Base-by-base conservation (phyloP, 2,329 filamentous ascomycete genomes). In the Monosporascus ibericus region DNA sequence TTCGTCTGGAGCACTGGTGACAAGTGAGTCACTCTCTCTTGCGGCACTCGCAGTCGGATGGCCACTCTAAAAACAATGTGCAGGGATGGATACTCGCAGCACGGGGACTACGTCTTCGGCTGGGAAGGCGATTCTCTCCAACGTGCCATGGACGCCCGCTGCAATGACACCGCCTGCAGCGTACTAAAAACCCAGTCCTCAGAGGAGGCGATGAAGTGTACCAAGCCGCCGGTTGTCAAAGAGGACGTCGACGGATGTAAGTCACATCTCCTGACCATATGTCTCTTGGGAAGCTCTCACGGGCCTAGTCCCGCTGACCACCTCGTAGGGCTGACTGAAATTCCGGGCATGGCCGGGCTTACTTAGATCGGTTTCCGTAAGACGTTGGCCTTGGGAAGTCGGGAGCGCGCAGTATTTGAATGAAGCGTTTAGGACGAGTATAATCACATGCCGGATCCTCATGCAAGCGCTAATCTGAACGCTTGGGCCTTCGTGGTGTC, bases 31-130 rank as follows among this genome's bases (percentile, higher is more conserved):
- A 15, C 34, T 40, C n/a, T 40, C n/a, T 17, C 9, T 14, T 20
- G 5, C 14, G 17, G 5, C 15, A 44, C 5, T 37, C 14, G 6
- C 9, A 20, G 9, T 20, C 17, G 18, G 15, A 40, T n/a, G 6
- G 5, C 14, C 38, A 38, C 18, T 17, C 48, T 57, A 20, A 25
- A 48, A 37, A 20, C 17, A 27, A 47, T 22, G 15, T 50, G 18
- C 17, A 62, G 57, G 44, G 38, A 54, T 5, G 64, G 63, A 24
- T 65, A 57, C 44, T 57, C 60, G 5, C 62, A 63, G 37, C 69
- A 71, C 47, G 69, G 68, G 27, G 71, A 73, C 58, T 73, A 73
- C 57, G 68, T 73, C 36, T 73, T 73, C 56, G 71, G 71, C 34
- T 73, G 71, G 71, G 61, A 72, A 52, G 71, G 58, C 27, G 68